Evolutionary conservation across 2,329 filamentous ascomycete species (phyloP), one percentile per base, ranked within the genome.

Genomic region (Ceratocystis cubensis): DNA sequence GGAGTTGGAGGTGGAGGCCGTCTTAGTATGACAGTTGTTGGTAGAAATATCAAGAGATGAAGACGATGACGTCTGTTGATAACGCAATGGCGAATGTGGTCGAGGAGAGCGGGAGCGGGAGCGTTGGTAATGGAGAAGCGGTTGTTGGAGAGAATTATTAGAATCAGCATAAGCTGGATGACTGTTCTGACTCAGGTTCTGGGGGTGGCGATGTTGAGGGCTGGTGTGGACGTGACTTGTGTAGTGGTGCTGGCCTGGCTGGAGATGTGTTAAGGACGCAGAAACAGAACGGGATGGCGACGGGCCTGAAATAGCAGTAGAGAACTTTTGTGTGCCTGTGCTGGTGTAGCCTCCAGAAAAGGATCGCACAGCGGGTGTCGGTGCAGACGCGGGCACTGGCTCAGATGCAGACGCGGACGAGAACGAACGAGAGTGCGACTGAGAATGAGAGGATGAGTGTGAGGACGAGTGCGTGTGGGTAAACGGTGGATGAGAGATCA

Each of bases 401-500:
- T 28, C 10, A 63, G 61, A 53, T 45, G 48, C 17, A 20, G 57
- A 33, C 44, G n/a, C 41, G 28, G 44, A 66, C 20, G 20, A 22
- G 45, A 22, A n/a, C 13, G 59, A 53, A n/a, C 17, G 22, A 20
- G 66, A 50, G 30, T 20, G 61, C 8, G 44, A 25, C 28, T 62
- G 37, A 4, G 66, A 15, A n/a, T 65, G 62, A 48, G 25, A 33
- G 22, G 13, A 30, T 30, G 66, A 33, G 22, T 50, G 48, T 13
- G 65, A 61, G 20, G 41, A 62, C 17, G 62, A 53, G 37, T 53
- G 66, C 13, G 76, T 75, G 65, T 75, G 75, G 15, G 76, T 75
- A 65, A 75, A 71, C 64, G 77, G 77, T 5, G 75, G 73, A 70
- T 79, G 75, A 59, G 76, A 73, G 68, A 76, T 65, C 41, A 64